Percentiles rank a stretch among this genome's conserved stretches.
These are phyloP conservation scores for Monilinia fructicola DNA, from an alignment of 2,329 filamentous ascomycete genomes.

Conservation along the genomic window DNA sequence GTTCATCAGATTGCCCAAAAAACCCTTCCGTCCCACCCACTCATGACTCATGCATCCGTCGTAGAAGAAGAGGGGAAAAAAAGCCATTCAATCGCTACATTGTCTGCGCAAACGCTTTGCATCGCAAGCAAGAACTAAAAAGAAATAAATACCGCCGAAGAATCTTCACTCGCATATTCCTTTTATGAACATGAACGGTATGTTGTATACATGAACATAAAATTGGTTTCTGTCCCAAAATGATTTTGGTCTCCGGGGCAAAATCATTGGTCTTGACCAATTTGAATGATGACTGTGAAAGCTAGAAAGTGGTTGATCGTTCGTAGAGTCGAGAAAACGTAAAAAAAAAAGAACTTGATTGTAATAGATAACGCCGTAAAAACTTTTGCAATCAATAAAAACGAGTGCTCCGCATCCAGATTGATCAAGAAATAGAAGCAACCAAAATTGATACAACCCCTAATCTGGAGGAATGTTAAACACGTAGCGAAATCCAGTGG, in stretches of 20 bases:
- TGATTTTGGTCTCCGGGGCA: constrained; percentile 18
- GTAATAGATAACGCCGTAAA: neutral
- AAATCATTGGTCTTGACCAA: neutral
- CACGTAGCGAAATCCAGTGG: constrained; percentile 5
- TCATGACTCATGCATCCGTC: constrained; percentile 17
- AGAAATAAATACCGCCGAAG: constrained; percentile 6
- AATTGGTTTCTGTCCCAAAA: neutral
- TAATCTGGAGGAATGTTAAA: neutral
- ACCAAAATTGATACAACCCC: neutral
- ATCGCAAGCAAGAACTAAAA: constrained; percentile 1
- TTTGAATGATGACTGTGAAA: constrained; percentile 4
- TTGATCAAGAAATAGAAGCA: constrained; percentile 1
- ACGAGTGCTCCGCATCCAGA: neutral
- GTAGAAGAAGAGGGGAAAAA: neutral
- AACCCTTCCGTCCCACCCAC: neutral
- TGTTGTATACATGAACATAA: constrained; percentile 17
- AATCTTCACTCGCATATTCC: neutral
- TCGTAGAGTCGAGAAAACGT: constrained; percentile 2
- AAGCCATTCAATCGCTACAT: constrained; percentile 5
- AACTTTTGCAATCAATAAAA: constrained; percentile 4
- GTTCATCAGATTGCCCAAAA: neutral
- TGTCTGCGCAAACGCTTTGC: constrained; percentile 6
- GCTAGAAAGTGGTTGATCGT: constrained; percentile 8
- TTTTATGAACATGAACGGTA: constrained; percentile 1
- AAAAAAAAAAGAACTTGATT: neutral